Conservation (phyloP, 495 filamentous ascomycete species). For the Talaromyces proteolyticus region DNA sequence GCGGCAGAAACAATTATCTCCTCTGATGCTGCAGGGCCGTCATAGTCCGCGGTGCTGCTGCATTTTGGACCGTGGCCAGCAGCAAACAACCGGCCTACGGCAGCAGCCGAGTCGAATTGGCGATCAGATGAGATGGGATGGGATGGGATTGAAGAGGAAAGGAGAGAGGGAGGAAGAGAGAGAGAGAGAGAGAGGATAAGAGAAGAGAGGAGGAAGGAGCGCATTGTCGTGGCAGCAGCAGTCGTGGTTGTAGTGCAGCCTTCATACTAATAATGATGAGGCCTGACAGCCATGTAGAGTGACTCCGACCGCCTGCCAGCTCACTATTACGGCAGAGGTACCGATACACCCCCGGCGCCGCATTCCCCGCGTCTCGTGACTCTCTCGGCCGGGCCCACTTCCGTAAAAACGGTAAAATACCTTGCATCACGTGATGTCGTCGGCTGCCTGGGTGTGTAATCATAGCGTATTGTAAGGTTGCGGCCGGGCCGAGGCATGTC, state of each 20-base stretch:
- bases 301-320: not conserved
- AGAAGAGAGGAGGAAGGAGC: constrained; percentile 4
- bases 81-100: no score
- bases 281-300: not conserved
- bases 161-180: constrained; percentile 1
- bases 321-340: not conserved
- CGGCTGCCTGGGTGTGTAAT: constrained; percentile 15
- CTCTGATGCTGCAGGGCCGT: no score
- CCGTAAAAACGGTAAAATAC: constrained; percentile 2
- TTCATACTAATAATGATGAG: not conserved
- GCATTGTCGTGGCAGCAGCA: no score
- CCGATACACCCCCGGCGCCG: not conserved
- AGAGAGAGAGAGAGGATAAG: constrained; percentile 2
- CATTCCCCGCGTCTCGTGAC: not conserved
- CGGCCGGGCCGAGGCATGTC: not conserved
- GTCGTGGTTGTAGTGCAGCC: constrained; percentile 2
- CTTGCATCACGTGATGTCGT: constrained; percentile 20
- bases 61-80: no score
- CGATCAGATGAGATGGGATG: no score
- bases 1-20: no score
- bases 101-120: no score
- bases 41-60: no score
- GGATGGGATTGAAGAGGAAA: no score
- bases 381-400: not conserved
- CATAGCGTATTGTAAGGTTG: not conserved